Base-by-base conservation (phyloP, 2,329 filamentous ascomycete species). In the Verticillium tricorpus region DNA sequence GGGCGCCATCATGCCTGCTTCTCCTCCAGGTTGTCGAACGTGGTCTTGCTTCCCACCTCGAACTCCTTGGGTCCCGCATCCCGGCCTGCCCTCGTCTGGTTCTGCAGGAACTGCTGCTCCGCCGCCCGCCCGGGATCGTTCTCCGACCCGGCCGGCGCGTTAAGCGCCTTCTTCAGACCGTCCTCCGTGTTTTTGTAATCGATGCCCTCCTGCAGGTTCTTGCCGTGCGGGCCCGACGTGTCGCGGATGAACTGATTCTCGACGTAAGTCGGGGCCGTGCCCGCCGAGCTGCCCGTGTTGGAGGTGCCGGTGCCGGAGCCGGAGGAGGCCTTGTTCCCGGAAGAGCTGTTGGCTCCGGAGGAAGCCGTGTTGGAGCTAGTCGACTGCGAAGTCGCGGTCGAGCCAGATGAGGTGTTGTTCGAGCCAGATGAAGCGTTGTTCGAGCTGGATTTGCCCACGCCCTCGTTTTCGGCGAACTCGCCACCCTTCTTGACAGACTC, bases 401-500 rank as follows among this genome's bases (percentile, higher is more conserved):
- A 12, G n/a, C 50, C 50, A 25, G 50, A 40, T 17, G 55, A 57
- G 15, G 28, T n/a, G 25, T 56, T 56, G 15, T 56, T 25, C 14
- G 54, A 56, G 12, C 17, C 17, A 5, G 54, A 32, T 1, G 25
- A 58, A 1, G 22, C 57, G 31, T 8, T n/a, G 28, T 19, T 58
- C 11, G 57, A 45, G 40, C 35, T 31, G 12, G 57, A 22, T 8
- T 80, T 78, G 19, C 5, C 6, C 28, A 81, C 79, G 64, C 82
- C 78, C 28, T 80, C 78, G 75, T 91, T 90, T 61, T 81, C 73
- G 50, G 82, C 77, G 68, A 91, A 92, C 14, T 73, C 77, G 66
- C 89, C 90, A 62, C 82, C 82, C 25, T 78, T 67, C 56, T 80
- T 77, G 63, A 86, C 76, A 0, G 91, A 95, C 69, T 94, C 88